Percentiles rank a stretch among this genome's conserved stretches.
These are phyloP conservation scores for Biancaea sappan DNA, from an alignment of 306 rosid species.

Conservation along the genomic window DNA sequence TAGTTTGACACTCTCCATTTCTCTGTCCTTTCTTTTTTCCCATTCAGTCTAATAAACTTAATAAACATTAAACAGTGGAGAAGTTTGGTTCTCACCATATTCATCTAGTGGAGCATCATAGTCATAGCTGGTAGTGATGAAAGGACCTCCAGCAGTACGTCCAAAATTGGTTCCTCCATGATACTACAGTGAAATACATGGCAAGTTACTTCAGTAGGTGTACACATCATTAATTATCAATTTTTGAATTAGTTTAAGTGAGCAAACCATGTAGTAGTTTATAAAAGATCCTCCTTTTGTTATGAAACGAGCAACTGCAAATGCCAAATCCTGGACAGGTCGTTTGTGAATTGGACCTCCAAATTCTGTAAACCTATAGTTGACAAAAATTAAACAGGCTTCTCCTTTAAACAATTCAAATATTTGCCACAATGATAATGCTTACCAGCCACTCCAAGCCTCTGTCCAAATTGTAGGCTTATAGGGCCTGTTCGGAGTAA, in stretches of 20 bases:
- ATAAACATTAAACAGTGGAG: background rate
- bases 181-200: constrained; percentile 52
- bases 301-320: constrained; percentile 79
- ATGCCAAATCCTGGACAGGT: constrained; percentile 97
- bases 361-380: constrained; percentile 85
- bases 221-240: constrained; percentile 21
- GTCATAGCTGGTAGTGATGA: constrained; percentile 97
- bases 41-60: background rate
- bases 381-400: constrained; percentile 13
- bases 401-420: constrained; percentile 27
- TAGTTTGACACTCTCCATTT: background rate
- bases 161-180: constrained; percentile 99
- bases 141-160: constrained; percentile 99
- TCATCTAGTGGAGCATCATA: constrained; percentile 99
- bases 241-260: constrained; percentile 24
- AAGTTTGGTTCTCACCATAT: constrained; percentile 69
- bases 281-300: constrained; percentile 94
- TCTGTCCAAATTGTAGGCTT: constrained; percentile 98
- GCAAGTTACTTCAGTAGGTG: constrained; percentile 25
- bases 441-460: constrained; percentile 99
- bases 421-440: constrained; percentile 18
- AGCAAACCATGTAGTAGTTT: constrained; percentile 94
- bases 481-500: constrained; percentile 88
- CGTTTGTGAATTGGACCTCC: constrained; percentile 87
- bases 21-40: background rate